Evolutionary conservation across 2,329 filamentous ascomycete genomes (phyloP), one percentile per base, ranked within the genome.

Genomic region (Grosmannia clavigera): DNA sequence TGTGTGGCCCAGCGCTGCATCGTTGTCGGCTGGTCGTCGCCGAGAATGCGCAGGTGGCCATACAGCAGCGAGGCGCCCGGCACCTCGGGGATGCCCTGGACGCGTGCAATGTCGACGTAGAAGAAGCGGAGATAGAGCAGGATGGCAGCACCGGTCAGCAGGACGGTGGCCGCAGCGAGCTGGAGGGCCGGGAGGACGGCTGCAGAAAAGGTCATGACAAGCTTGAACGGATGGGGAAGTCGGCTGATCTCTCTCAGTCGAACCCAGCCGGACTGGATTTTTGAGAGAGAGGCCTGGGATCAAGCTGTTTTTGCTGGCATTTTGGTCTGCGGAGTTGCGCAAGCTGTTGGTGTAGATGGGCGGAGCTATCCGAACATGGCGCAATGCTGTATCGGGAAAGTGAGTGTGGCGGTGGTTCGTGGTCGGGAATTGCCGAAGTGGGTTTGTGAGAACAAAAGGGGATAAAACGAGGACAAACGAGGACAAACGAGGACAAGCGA

Each of bases 71-170:
- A 19, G 43, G 14, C 50, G 12, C 38, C 48, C 4, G 59, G 55
- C 16, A 61, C 50, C 43, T 61, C 59, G 12, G 59, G 59, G 33
- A 61, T 31, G 38, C 51, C 55, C 9, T 3, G 5, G 51, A 61
- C 58, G 10, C 5, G 5, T 9, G 59, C 40, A 0, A 55, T n/a
- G 50, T 61, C 59, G n/a, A 57, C 48, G n/a, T 60, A 58, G 14
- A 58, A 50, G 38, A 54, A 58, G 25, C 35, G 25, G 27, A 58
- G 11, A 25, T 57, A 57, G 11, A 60, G 19, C 22, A 31, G n/a
- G 51, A 33, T 29, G 51, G 51, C 51, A 7, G 43, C 43, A 7
- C 16, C 43, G 43, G 7, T 19, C 16, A 46, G 16, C 16, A 46
- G 16, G 19, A n/a, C 43, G 43, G 19, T 19, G 19, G 19, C 43